These are phyloP conservation scores for Epichloe elymi DNA, from an alignment of 2,329 filamentous ascomycete genomes.

Conservation along the genomic window DNA sequence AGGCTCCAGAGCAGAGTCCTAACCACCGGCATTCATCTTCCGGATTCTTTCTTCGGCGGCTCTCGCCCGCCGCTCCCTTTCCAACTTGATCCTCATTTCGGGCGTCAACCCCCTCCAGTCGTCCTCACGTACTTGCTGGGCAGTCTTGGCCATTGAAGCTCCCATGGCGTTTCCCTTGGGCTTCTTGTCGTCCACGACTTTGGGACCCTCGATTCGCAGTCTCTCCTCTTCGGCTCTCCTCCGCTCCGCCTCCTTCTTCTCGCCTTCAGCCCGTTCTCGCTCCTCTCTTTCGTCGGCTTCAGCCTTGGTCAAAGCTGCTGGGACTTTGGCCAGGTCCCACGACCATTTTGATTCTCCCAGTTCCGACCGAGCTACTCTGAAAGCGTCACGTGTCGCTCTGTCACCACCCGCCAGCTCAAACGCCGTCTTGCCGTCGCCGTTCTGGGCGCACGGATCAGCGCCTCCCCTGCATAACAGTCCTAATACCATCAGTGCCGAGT, in stretches of 20 bases:
- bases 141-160: conserved; percentile 53
- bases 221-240: conserved; percentile 63
- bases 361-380: conserved; percentile 73
- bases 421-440: conserved; percentile 65
- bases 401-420: conserved; percentile 86
- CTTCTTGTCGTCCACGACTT: conserved; percentile 36
- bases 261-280: conserved; percentile 56
- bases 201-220: conserved; percentile 52
- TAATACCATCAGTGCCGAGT: conserved; percentile 61
- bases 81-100: conserved; percentile 72
- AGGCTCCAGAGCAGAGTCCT: neutral
- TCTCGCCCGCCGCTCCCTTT: conserved; percentile 78
- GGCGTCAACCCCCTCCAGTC: conserved; percentile 74
- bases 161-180: conserved; percentile 37
- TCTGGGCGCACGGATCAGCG: conserved; percentile 60
- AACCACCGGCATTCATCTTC: conserved; percentile 32
- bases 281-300: conserved; percentile 60
- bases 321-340: conserved; percentile 67
- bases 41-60: conserved; percentile 82
- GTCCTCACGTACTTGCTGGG: conserved; percentile 69
- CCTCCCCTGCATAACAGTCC: conserved; percentile 63
- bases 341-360: conserved; percentile 65
- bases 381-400: conserved; percentile 74
- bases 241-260: conserved; percentile 55
- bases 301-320: conserved; percentile 52